phyloP scores from a whole-genome alignment of 257 asterid genomes.

The Solanum tarapatanum region DNA sequence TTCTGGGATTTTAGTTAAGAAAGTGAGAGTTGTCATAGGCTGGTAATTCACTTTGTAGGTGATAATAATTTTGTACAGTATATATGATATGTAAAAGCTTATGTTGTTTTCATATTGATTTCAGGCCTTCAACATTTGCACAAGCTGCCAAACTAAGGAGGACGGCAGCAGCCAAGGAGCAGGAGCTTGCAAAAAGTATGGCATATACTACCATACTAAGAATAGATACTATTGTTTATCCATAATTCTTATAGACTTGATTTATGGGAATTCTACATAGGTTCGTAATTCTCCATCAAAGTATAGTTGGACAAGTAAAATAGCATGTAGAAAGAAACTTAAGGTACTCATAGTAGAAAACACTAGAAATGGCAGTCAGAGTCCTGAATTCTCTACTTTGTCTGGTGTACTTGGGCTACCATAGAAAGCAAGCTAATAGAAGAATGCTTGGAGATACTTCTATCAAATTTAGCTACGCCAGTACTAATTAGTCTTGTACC shows the following conservation, averaged over 20 bases:
- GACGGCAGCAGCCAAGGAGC: constrained; percentile 83
- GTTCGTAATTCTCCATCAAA: not conserved
- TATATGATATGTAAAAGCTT: not conserved
- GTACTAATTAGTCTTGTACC: not conserved
- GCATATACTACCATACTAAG: not conserved
- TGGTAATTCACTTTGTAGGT: not conserved
- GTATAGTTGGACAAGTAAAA: not conserved
- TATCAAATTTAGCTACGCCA: not conserved
- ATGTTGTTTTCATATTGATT: constrained; percentile 4
- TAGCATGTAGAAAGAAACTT: not conserved
- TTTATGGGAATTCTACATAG: not conserved
- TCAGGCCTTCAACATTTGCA: constrained; percentile 97
- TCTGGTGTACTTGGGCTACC: not conserved
- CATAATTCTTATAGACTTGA: not conserved
- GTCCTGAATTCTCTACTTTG: not conserved
- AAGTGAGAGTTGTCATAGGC: not conserved
- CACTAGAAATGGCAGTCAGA: not conserved
- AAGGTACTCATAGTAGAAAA: not conserved
- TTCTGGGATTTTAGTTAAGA: not conserved
- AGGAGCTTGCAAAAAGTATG: constrained; percentile 73
- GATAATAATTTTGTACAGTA: not conserved
- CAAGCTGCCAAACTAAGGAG: constrained; percentile 93
- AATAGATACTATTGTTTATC: not conserved
- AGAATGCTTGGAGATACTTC: not conserved
- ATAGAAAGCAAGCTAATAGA: not conserved